Evolutionary conservation across 2,329 filamentous ascomycete species (phyloP), one percentile per base, ranked within the genome.

Genomic region (Pyrenophora seminiperda): DNA sequence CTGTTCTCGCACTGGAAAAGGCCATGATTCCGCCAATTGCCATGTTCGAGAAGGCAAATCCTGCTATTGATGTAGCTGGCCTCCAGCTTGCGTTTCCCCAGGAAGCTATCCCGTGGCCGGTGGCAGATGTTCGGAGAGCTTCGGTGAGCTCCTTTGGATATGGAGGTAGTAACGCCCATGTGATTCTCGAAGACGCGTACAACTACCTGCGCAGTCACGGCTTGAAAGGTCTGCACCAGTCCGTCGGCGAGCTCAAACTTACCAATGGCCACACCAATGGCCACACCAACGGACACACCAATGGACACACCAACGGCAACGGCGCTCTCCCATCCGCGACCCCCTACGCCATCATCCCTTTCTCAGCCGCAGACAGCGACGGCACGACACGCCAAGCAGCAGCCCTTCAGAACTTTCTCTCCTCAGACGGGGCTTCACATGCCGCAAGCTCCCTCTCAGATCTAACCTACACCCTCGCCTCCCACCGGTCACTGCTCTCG

Each of bases 391-490:
- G 52, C 17, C 52, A 50, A 42, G 33, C 47, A 36, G 32, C 24
- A 33, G 18, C 40, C 10, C 47, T 43, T 7, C 24, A 41, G 5
- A 33, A 15, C 7, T 47, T 52, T 15, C 31, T 48, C 30, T 48
- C 41, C 0, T 30, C 33, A 6, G 1, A 33, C 7, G 7, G 15
- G 3, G 7, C 15, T 4, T 3, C 13, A 1, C 2, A n/a, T 13
- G 14, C 18, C 5, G n/a, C 47, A 17, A 15, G 10, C 3, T 42
- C 18, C 27, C 27, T 45, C 17, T 34, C 37, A 22, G 62, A 38
- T 11, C 34, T 71, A 7, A 61, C 66, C 1, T 65, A 55, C 1
- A 67, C 66, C 0, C 67, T 71, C 30, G 54, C 62, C 7, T 61
- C 59, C 15, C 57, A 65, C 5, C 32, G 68, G 3, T 30, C 49